A percentile compares a stretch with the other conserved stretches of the same genome.
These are phyloP conservation scores for Phialophora macrospora DNA, from an alignment of 2,329 filamentous ascomycete genomes.

Conservation along the genomic window DNA sequence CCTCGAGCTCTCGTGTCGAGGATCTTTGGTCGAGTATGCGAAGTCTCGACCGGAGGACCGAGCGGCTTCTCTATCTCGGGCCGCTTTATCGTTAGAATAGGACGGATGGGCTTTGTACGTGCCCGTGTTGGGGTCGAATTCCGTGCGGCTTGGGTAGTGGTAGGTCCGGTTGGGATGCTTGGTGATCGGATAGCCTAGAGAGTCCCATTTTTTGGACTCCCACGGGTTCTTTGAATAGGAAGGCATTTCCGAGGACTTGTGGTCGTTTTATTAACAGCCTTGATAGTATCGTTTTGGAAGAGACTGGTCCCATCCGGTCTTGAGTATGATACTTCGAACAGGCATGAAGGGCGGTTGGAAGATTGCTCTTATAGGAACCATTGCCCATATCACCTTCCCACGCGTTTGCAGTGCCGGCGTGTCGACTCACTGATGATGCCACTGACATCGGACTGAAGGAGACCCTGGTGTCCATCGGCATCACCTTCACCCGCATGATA, in stretches of 20 bases:
- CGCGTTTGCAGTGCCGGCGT: not conserved
- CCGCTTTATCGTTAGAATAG: conserved; percentile 10
- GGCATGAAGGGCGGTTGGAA: not conserved
- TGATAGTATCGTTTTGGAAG: not conserved
- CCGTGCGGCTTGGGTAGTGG: not conserved
- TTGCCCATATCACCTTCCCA: not conserved
- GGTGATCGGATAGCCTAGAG: not conserved
- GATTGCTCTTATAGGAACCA: not conserved
- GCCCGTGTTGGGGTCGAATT: conserved; percentile 7
- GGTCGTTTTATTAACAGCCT: not conserved
- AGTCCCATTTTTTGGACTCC: not conserved
- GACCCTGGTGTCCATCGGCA: not conserved
- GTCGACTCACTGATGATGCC: not conserved
- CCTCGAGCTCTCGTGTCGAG: conserved; percentile 14
- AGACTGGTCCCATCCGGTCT: not conserved
- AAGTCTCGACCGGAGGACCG: conserved; percentile 11
- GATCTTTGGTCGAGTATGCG: conserved; percentile 18
- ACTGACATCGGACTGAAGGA: not conserved
- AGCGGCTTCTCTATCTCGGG: not conserved
- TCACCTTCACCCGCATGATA: not conserved
- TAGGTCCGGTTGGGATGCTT: conserved; percentile 11
- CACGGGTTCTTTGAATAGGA: not conserved
- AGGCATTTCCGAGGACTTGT: not conserved
- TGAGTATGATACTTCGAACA: not conserved
- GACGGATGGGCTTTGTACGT: not conserved